Evolutionary conservation across 371 early-diverging fungal species (phyloP).

Genomic region (Smittium mucronatum): DNA sequence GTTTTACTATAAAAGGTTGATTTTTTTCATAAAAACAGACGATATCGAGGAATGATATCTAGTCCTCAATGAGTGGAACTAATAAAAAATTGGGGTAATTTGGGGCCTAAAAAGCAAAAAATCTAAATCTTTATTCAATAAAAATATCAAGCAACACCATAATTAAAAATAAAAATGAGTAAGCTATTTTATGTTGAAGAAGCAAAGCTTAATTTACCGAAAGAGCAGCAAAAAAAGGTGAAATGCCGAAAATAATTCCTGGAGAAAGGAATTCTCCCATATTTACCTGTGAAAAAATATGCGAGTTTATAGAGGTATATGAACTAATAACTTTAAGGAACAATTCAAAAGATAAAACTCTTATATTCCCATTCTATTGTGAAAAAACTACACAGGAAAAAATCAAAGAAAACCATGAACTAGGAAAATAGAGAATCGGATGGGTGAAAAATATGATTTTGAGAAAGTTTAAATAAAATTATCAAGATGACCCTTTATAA

Average conservation of each 20-base stretch:
- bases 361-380: neutral
- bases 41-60: too few species aligned
- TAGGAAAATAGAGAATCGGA: neutral
- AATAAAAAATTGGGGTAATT: too few species aligned
- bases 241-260: neutral
- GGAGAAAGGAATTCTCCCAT: neutral
- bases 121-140: too few species aligned
- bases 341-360: neutral
- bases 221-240: too few species aligned
- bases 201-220: too few species aligned
- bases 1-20: too few species aligned
- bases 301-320: neutral
- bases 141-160: too few species aligned
- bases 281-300: neutral
- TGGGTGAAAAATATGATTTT: neutral
- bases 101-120: too few species aligned
- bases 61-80: too few species aligned
- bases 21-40: too few species aligned
- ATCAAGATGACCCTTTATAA: neutral
- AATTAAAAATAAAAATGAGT: too few species aligned
- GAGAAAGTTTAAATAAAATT: neutral
- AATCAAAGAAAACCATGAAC: neutral
- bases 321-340: neutral
- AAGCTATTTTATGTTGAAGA: too few species aligned
- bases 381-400: neutral